Percentiles rank a stretch among this genome's conserved stretches.
Evolutionary conservation across 768 basidiomycete genomes (phyloP).

Genomic region (Xerocomus potaroensis): DNA sequence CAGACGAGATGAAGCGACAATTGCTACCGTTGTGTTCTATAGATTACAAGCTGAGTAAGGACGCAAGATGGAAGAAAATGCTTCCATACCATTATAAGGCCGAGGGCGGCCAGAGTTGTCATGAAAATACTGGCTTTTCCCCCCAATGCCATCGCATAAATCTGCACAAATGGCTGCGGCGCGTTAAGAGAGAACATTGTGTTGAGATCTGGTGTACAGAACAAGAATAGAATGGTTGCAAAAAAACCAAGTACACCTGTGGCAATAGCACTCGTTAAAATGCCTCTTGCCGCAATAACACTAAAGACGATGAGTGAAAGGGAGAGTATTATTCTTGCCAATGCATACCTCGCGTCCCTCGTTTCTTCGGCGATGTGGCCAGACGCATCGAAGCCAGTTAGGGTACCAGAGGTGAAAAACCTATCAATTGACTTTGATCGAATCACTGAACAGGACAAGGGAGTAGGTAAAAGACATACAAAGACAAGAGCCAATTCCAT

Average conservation of each 20-base stretch:
- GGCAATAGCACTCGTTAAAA: conserved; percentile 70
- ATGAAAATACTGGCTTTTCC: conserved; percentile 78
- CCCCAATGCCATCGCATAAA: conserved; percentile 82
- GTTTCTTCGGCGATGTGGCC: conserved; percentile 90
- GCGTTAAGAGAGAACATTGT: conserved; percentile 71
- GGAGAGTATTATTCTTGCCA: neutral
- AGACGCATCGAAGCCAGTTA: conserved; percentile 89
- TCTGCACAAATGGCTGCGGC: conserved; percentile 88
- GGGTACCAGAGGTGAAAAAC: conserved; percentile 80
- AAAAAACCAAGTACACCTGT: conserved; percentile 78
- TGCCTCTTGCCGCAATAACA: conserved; percentile 77
- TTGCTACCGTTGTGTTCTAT: conserved; percentile 81
- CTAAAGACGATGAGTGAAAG: conserved; percentile 32
- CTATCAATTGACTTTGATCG: conserved; percentile 48
- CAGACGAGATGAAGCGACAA: conserved; percentile 85
- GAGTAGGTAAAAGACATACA: conserved; percentile 42
- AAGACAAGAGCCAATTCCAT: conserved; percentile 91
- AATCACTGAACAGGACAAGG: neutral
- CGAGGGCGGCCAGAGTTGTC: conserved; percentile 78
- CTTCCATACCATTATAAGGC: conserved; percentile 71
- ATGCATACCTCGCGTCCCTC: conserved; percentile 61
- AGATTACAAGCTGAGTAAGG: neutral
- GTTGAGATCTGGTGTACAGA: conserved; percentile 78
- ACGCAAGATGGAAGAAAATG: neutral
- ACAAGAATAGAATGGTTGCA: conserved; percentile 76